Evolutionary conservation across 352 stramenopile genomes (phyloP), one percentile per base, ranked within the genome.

Genomic region (Blastocystis sp.): DNA sequence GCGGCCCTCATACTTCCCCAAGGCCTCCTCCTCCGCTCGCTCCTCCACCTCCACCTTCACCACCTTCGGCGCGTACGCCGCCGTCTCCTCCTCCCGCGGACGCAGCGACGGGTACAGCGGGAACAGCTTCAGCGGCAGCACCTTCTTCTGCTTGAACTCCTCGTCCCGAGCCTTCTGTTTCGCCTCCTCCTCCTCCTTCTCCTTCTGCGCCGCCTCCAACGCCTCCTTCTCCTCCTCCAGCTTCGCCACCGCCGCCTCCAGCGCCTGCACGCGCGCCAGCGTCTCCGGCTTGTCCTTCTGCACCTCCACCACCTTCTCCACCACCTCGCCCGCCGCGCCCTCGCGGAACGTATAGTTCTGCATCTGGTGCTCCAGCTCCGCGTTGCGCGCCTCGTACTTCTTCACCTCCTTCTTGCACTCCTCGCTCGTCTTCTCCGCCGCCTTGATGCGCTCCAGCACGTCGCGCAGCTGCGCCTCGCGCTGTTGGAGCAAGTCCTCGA

Each of bases 61-160:
- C 43, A n/a, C 64, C 34, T 52, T 74, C 24, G 52, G n/a, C 2
- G 68, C n/a, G 11, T 69, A 19, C 3, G 9, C 28, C 54, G 65
- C 74, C 45, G 74, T 84, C 38, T 84, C 40, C 17, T 84, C 74
- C 6, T 84, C 74, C 34, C 54, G 34, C 6, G 74, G 21, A 19
- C 38, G 52, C 54, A 84, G 42, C 42, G 45, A 57, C 10, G 74
- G 74, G 52, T 84, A 84, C 52, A 84, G 24, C 19, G 74, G 74
- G 74, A 84, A 84, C 52, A 84, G 66, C 60, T 84, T 84, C 54
- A 84, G 17, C 45, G 74, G 74, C 28, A 84, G 74, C 61, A 42
- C 17, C 60, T 84, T 84, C n/a, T 38, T 63, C 24, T 34, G 45
- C n/a, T 84, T 66, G 1, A 84, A 66, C n/a, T 54, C 38, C 34